These are phyloP conservation scores for Plasmodium ovale DNA, from an alignment of 169 alveolate genomes.

Conservation along the genomic window DNA sequence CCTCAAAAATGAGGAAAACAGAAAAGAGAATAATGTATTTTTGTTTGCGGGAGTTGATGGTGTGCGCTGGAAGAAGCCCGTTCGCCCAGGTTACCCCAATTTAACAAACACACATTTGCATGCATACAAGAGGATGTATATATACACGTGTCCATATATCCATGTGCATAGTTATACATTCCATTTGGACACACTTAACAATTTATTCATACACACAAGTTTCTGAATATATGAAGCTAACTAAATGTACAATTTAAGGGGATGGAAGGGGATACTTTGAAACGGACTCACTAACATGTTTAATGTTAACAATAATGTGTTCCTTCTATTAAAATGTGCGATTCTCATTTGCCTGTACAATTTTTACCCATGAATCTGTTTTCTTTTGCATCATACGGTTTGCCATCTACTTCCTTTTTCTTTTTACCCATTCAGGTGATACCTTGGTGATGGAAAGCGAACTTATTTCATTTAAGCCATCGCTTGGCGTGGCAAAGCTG, in stretches of 20 bases:
- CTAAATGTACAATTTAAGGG: no score
- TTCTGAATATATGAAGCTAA: no score
- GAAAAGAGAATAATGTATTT: slow-evolving; percentile 75
- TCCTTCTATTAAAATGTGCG: no score
- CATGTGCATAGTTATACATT: background rate
- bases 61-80: slow-evolving; percentile 82
- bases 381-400: background rate
- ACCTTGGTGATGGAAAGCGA: slow-evolving; percentile 81
- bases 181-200: no score
- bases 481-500: slow-evolving; percentile 82
- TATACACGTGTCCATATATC: background rate
- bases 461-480: slow-evolving; percentile 75
- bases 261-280: no score
- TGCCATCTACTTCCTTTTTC: background rate
- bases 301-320: no score
- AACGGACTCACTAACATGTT: no score
- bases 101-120: background rate
- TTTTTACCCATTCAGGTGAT: slow-evolving; percentile 77
- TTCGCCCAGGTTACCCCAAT: slow-evolving; percentile 78
- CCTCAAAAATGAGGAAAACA: slow-evolving; percentile 75
- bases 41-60: slow-evolving; percentile 85
- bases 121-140: background rate
- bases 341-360: background rate
- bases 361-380: background rate
- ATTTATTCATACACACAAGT: background rate